Base-by-base conservation (phyloP, 2,329 filamentous ascomycete species). In the Colletotrichum cereale region DNA sequence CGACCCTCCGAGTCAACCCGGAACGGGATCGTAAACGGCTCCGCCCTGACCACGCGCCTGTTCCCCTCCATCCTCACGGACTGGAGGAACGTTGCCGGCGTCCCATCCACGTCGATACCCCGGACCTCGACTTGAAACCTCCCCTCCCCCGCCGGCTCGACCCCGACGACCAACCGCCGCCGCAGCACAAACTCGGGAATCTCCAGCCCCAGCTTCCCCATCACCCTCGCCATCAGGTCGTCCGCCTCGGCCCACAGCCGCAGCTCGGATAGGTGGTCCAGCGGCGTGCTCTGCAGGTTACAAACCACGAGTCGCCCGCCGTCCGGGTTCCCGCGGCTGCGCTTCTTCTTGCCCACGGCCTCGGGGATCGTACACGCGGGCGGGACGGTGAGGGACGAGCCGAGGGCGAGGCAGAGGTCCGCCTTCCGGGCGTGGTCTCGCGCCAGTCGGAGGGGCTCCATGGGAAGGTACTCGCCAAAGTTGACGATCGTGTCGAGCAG, bases 401-500 rank as follows among this genome's bases (percentile, higher is more conserved):
- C 84, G 0, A 87, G 78, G 0, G 83, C 83, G 21, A 86, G 80
- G 58, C 84, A 86, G 0, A 86, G 73, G 66, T 86, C 84, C 1
- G 84, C 80, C 50, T 81, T 80, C 21, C 78, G 73, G 2, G 83
- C 83, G 67, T 86, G 77, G 0, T 79, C 73, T 4, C 72, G 73
- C 0, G 84, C 84, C 0, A 75, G 76, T 10, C 77, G 65, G 0
- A 86, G 73, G 0, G 79, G 72, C 0, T 79, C 73, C 0, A 74
- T 77, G 0, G 77, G 78, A 0, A 86, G 75, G 1, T 52, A 52
- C 62, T 85, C 84, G 57, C 80, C 82, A 66, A 86, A 86, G 66
- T 85, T 85, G 75, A 86, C 79, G 75, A 85, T 85, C 34, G 75
- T 86, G 66, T 86, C 84, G 10, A 80, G 77, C 0, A 86, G 79